Evolutionary conservation across 768 basidiomycete genomes (phyloP), one percentile per base, ranked within the genome.

Genomic region (Suillus paluster): DNA sequence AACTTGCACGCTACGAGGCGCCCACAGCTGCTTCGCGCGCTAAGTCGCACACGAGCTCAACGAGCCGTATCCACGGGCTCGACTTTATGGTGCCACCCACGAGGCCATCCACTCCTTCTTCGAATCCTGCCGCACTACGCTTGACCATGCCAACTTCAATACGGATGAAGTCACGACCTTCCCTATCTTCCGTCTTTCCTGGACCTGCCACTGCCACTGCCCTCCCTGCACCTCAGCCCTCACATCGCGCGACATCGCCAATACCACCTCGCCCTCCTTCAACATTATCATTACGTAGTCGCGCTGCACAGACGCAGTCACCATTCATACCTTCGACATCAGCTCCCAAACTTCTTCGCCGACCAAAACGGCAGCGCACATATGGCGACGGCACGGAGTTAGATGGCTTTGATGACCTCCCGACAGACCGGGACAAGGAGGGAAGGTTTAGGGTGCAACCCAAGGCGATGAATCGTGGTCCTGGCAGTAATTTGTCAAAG

Each of bases 321-420:
- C 54, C 69, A 62, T 45, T 77, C 73, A 65, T 79, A 70, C 75
- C 80, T 50, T 80, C 82, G 38, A 69, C 84, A 3, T 81, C 79
- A 38, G 79, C 79, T 25, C 85, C 90, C 7, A 92, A 88, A 75
- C 74, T 93, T 14, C 77, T 95, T 27, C 85, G 88, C 58, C 81
- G 87, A 66, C 92, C 92, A 14, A 95, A 94, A 75, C 89, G 91
- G 42, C 83, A 83, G 64, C 81, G 86, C 57, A 85, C 85, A 15
- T 95, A 89, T 68, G 92, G 92, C 6, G 91, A 94, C 69, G 95
- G 95, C 15, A 95, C 93, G 11, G 95, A 97, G 73, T 78, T 97
- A 57, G 95, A 97, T 68, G 86, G 75, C 4, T 84, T 97, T 61
- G 95, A 96, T 30, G 95, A 97, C 73, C 83, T 97, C 45, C 88